Conservation (phyloP, 805 yeast genomes). For the Candida boleticola region DNA sequence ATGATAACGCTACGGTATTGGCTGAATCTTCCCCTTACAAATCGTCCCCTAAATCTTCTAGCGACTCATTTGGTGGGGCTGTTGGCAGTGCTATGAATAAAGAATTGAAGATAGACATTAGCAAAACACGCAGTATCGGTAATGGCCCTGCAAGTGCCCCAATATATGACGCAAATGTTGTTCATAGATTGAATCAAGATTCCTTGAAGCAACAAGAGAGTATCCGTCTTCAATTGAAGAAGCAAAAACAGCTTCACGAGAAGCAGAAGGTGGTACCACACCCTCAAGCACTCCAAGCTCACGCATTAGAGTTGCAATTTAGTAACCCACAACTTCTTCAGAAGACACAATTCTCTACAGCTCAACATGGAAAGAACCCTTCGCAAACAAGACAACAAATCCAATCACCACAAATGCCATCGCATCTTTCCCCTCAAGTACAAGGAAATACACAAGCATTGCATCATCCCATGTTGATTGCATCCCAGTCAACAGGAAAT, state of each 20-base stretch:
- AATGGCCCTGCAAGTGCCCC: slow-evolving; percentile 37
- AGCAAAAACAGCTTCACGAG: slow-evolving; percentile 7
- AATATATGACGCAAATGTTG: slow-evolving; percentile 27
- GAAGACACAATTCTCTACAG: not conserved
- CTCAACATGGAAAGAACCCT: no score
- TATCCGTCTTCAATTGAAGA: slow-evolving; percentile 3
- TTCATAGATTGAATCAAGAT: slow-evolving; percentile 14
- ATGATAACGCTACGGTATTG: slow-evolving; percentile 40
- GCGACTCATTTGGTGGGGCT: not conserved
- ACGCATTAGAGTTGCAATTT: not conserved
- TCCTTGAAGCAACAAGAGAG: slow-evolving; percentile 12
- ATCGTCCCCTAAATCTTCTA: slow-evolving; percentile 15
- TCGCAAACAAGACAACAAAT: no score
- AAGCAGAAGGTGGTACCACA: not conserved
- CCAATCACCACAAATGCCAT: no score
- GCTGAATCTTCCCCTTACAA: slow-evolving; percentile 40
- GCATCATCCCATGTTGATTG: slow-evolving; percentile 2
- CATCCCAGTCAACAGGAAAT: slow-evolving; percentile 5
- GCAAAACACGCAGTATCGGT: slow-evolving; percentile 10
- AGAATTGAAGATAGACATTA: slow-evolving; percentile 17
- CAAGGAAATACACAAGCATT: slow-evolving; percentile 1
- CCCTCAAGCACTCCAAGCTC: slow-evolving; percentile 2
- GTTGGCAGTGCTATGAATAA: slow-evolving; percentile 11
- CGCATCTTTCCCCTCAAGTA: no score
- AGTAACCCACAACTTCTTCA: not conserved